Evolutionary conservation across 331 rosid genomes (phyloP).

Genomic region (Acacia pycnantha): DNA sequence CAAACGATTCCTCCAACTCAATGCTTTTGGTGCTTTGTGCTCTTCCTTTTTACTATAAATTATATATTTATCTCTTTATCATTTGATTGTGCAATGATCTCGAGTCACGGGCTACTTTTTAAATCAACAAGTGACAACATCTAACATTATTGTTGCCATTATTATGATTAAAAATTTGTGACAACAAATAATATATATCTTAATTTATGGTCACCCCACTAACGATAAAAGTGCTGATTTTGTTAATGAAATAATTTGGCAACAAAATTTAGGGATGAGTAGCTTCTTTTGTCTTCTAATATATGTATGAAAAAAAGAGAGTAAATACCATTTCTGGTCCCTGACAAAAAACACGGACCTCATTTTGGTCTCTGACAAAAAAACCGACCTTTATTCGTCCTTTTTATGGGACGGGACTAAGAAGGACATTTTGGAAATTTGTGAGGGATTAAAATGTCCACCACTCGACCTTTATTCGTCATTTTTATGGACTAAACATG

Average conservation of each 20-base stretch:
- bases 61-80: background rate
- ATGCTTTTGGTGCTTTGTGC: background rate
- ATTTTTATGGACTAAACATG: too few species aligned
- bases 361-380: too few species aligned
- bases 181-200: background rate
- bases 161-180: background rate
- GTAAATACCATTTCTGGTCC: too few species aligned
- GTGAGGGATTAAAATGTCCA: too few species aligned
- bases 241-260: background rate
- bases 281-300: slow-evolving; percentile 15
- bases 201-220: background rate
- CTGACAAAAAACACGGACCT: too few species aligned
- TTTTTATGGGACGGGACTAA: too few species aligned
- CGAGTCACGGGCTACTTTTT: background rate
- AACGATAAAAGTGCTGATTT: background rate
- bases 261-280: background rate
- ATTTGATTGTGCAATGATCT: background rate
- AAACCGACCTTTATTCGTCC: too few species aligned
- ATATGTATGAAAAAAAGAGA: too few species aligned
- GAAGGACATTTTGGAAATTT: too few species aligned
- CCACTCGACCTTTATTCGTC: too few species aligned
- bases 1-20: background rate
- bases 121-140: background rate
- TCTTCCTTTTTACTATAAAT: background rate
- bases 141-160: background rate